Base-by-base conservation (phyloP, 2,329 filamentous ascomycete species). In the Scortechinia acanthostroma region DNA sequence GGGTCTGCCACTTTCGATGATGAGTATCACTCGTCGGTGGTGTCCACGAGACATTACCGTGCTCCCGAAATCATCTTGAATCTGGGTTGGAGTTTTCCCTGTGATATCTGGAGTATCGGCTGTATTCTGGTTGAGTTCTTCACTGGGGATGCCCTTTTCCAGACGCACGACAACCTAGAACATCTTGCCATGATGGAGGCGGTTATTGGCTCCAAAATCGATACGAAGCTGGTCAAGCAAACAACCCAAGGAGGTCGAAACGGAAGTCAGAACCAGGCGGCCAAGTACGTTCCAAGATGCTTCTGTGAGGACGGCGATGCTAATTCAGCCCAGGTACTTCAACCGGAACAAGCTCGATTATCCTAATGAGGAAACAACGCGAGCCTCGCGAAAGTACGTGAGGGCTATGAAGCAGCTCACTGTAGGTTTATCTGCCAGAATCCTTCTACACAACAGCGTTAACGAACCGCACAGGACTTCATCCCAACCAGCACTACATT, bases 121-220 rank as follows among this genome's bases (percentile, higher is more conserved):
- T 86, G 82, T 52, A 86, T 86, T 49, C 67, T 86, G 14, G 81
- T 86, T 15, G 82, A 86, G 50, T 85, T 86, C 58, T 86, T 80
- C 49, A 86, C 82, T 0, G 82, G 82, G 3, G 82, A 86, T 54
- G 82, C 82, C 16, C 63, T 86, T 2, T 86, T 86, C 59, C 82
- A 86, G 57, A 86, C 82, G 1, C 82, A 86, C 52, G 82, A 86
- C 52, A 86, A 86, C 49, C 68, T 86, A 20, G 82, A 86, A 58
- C 82, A 86, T 56, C 63, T 86, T 44, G 82, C 82, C n/a, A 86
- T 86, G 82, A 86, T 86, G 81, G 81, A 85, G 55, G 77, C 76
- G 23, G 81, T 86, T 4, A 77, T 80, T 45, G 77, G 77, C 43
- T 62, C 64, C 19, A 69, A 73, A 43, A 76, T 86, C 44, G 80